Evolutionary conservation across 805 yeast genomes (phyloP).

Genomic region (Saccharomyces eubayanus): DNA sequence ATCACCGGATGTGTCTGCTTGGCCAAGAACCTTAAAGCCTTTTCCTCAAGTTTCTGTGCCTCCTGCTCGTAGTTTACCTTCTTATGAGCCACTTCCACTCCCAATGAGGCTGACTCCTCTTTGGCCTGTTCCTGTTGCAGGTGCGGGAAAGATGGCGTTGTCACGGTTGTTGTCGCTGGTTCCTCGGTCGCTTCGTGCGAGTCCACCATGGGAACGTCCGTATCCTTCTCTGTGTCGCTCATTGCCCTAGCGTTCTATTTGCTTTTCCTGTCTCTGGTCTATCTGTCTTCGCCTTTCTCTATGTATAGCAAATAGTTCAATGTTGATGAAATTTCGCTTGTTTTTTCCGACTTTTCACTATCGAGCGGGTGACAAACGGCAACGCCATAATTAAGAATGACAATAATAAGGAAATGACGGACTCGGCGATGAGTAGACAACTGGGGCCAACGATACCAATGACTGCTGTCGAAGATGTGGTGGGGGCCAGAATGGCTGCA

Average conservation of each 20-base stretch:
- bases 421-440: not conserved
- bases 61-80: constrained; percentile 28
- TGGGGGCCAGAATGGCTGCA: constrained; percentile 2
- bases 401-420: not conserved
- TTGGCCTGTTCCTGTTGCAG: constrained; percentile 10
- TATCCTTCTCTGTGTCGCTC: not conserved
- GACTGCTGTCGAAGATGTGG: not conserved
- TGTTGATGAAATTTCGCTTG: not conserved
- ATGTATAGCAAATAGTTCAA: not conserved
- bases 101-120: constrained; percentile 2
- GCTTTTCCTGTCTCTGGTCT: not conserved
- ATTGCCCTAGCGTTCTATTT: not conserved
- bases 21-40: constrained; percentile 28
- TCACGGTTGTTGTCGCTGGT: not conserved
- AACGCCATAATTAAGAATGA: not conserved
- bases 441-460: not conserved
- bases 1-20: constrained; percentile 76
- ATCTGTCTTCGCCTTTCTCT: not conserved
- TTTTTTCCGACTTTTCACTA: not conserved
- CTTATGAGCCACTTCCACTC: not conserved
- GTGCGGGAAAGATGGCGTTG: constrained; percentile 22
- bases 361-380: not conserved
- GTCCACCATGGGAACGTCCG: not conserved
- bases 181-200: not conserved
- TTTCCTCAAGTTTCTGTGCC: constrained; percentile 29